Percentiles rank a stretch among this genome's conserved stretches.
Evolutionary conservation across 225 moss, liverwort and hornwort species (phyloP).

Genomic region (Thuidium tamariscinum): DNA sequence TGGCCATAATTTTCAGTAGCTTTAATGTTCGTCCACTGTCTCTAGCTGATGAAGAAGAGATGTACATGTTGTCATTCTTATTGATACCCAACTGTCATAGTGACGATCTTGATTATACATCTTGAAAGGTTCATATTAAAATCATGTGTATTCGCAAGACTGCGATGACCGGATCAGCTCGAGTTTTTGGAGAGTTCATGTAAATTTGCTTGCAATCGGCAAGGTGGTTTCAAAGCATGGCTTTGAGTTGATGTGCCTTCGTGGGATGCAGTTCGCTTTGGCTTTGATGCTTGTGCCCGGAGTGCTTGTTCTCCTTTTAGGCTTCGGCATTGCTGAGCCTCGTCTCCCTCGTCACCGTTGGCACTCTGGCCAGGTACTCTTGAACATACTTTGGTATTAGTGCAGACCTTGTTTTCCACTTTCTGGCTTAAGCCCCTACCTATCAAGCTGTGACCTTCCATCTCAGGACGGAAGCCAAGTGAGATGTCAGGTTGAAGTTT

Average conservation of each 20-base stretch:
- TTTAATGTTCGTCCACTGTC: not conserved
- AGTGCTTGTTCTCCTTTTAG: conserved; percentile 60
- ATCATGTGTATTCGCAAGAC: not conserved
- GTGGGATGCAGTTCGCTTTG: conserved; percentile 54
- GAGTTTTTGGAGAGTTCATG: not conserved
- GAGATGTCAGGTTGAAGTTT: not conserved
- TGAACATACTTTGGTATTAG: not conserved
- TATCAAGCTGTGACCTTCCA: not conserved
- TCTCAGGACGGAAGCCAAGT: not conserved
- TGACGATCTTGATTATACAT: not conserved
- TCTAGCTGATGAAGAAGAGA: not conserved
- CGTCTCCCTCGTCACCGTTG: conserved; percentile 48
- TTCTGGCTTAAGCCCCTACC: not conserved
- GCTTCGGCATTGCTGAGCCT: conserved; percentile 64
- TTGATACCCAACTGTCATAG: not conserved
- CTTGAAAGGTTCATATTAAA: not conserved
- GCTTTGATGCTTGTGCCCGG: conserved; percentile 67
- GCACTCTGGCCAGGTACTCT: conserved; percentile 44
- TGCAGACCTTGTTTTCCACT: not conserved
- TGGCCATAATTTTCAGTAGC: not conserved
- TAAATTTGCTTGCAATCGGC: not conserved
- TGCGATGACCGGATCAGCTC: not conserved
- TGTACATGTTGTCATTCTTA: not conserved
- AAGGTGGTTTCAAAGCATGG: not conserved
- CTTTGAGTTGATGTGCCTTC: conserved; percentile 1